These are phyloP conservation scores for Sclerotinia sclerotiorum DNA, from an alignment of 2,329 filamentous ascomycete species.

Conservation along the genomic window DNA sequence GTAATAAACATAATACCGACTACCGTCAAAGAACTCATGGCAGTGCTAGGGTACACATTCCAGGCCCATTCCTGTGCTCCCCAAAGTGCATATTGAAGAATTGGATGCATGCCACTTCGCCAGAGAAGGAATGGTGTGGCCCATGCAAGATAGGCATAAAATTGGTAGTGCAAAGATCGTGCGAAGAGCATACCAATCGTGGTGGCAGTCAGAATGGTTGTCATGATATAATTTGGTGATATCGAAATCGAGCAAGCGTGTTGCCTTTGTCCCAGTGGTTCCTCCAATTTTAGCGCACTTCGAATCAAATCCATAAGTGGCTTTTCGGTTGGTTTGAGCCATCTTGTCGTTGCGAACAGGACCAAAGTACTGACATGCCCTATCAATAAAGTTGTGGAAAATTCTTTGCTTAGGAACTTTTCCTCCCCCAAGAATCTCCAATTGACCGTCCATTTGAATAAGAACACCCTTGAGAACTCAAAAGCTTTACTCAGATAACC, in stretches of 20 bases:
- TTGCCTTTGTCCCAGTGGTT: slow-evolving; percentile 45
- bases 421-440: slow-evolving; percentile 94
- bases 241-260: slow-evolving; percentile 51
- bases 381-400: slow-evolving; percentile 57
- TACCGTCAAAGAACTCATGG: slow-evolving; percentile 62
- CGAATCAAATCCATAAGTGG: slow-evolving; percentile 48
- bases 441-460: slow-evolving; percentile 99
- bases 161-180: slow-evolving; percentile 72
- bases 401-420: slow-evolving; percentile 68
- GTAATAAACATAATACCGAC: slow-evolving; percentile 69
- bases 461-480: slow-evolving; percentile 84
- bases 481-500: slow-evolving; percentile 84
- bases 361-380: slow-evolving; percentile 56
- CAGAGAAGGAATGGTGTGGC: slow-evolving; percentile 70
- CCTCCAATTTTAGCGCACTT: slow-evolving; percentile 35
- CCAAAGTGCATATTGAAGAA: slow-evolving; percentile 60
- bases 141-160: slow-evolving; percentile 73
- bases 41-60: slow-evolving; percentile 72
- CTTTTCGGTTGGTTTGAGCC: slow-evolving; percentile 58
- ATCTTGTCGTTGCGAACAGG: slow-evolving; percentile 57
- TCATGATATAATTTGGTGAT: slow-evolving; percentile 61
- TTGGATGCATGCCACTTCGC: slow-evolving; percentile 60
- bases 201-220: slow-evolving; percentile 60
- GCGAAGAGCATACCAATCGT: slow-evolving; percentile 70
- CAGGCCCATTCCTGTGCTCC: slow-evolving; percentile 69